A percentile compares a stretch with the other conserved stretches of the same genome.
These are phyloP conservation scores for Ophiostoma ulmi DNA, from an alignment of 2,329 filamentous ascomycete species.

Conservation along the genomic window DNA sequence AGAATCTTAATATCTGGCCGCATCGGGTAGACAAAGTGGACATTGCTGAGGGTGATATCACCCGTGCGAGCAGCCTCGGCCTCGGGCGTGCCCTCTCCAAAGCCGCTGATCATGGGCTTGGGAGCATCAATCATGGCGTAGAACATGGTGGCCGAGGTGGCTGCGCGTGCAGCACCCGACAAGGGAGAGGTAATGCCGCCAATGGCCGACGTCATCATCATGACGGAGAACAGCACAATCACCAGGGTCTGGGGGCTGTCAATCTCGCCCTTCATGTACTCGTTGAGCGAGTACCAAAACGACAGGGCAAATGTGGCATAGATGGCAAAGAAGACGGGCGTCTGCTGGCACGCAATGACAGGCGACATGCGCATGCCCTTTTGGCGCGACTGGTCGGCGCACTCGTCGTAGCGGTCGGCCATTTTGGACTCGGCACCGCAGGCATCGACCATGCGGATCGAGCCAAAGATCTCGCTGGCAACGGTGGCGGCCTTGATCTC, in stretches of 20 bases:
- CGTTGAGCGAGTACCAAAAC: conserved; percentile 58
- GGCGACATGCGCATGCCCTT: conserved; percentile 32
- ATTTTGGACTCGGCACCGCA: conserved; percentile 56
- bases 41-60: conserved; percentile 55
- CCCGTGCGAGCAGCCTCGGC: conserved; percentile 38
- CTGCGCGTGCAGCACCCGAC: conserved; percentile 51
- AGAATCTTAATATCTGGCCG: conserved; percentile 45
- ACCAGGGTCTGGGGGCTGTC: conserved; percentile 50
- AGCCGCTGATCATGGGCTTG: conserved; percentile 35
- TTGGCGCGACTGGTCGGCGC: conserved; percentile 48
- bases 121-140: conserved; percentile 48
- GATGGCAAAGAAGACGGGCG: conserved; percentile 33
- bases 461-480: conserved; percentile 55
- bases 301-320: conserved; percentile 48
- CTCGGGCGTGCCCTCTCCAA: conserved; percentile 26
- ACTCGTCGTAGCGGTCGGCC: conserved; percentile 47
- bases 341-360: conserved; percentile 32
- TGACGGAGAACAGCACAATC: conserved; percentile 51
- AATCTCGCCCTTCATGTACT: conserved; percentile 44
- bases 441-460: conserved; percentile 56
- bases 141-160: conserved; percentile 52
- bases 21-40: conserved; percentile 63
- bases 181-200: conserved; percentile 53
- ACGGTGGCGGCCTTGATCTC: conserved; percentile 55
- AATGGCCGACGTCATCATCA: conserved; percentile 53